Conservation (phyloP, 139 green algal genomes). For the Penium margaritaceum region DNA sequence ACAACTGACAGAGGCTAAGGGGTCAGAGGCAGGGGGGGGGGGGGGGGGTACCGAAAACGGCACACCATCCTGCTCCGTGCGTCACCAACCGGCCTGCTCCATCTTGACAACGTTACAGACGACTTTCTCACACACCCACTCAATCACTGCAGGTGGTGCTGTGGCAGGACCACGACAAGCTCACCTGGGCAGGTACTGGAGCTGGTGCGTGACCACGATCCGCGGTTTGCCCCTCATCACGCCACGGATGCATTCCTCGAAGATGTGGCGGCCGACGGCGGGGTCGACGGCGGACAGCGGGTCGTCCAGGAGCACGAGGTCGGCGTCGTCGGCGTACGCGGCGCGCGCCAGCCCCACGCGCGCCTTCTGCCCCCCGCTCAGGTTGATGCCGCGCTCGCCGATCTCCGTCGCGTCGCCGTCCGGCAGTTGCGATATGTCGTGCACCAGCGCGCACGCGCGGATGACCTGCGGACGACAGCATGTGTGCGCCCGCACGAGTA, state of each 20-base stretch:
- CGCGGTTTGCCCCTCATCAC: constrained; percentile 60
- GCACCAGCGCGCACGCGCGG: constrained; percentile 29
- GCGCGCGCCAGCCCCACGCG: constrained; percentile 57
- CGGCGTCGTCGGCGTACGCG: constrained; percentile 48
- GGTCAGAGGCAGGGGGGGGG: too few relatives aligned
- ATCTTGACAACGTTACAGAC: not conserved
- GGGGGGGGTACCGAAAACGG: too few relatives aligned
- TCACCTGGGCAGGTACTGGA: constrained; percentile 41
- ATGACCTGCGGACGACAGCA: constrained; percentile 24
- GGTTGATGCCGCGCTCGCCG: constrained; percentile 79
- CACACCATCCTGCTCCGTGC: not conserved
- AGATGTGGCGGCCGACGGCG: constrained; percentile 51
- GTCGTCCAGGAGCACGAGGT: constrained; percentile 33
- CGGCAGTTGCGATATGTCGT: constrained; percentile 51
- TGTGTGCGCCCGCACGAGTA: too few relatives aligned
- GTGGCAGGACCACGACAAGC: not conserved
- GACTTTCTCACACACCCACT: not conserved
- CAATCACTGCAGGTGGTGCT: not conserved
- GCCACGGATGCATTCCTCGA: constrained; percentile 55
- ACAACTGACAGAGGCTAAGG: not conserved
- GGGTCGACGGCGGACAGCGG: constrained; percentile 59
- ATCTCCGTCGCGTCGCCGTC: constrained; percentile 74
- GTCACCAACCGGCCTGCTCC: not conserved
- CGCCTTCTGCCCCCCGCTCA: constrained; percentile 49
- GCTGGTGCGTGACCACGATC: constrained; percentile 75